These are phyloP conservation scores for Cladosporium cucumerinum DNA, from an alignment of 2,329 filamentous ascomycete species.

Conservation along the genomic window DNA sequence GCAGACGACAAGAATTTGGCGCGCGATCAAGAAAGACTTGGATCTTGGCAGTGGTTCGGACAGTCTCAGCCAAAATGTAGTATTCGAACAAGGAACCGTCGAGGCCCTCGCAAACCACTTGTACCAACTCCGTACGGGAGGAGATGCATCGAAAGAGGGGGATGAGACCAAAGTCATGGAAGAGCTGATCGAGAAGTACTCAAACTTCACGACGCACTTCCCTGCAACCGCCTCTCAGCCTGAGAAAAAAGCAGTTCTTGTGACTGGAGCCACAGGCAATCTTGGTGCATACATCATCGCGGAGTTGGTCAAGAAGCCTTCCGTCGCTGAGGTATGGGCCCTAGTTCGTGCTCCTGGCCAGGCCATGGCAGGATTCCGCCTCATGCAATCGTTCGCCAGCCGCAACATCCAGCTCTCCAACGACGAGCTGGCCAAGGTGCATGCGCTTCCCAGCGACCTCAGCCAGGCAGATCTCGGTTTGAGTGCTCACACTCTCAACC, in stretches of 20 bases:
- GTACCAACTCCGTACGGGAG: slow-evolving; percentile 41
- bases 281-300: slow-evolving; percentile 58
- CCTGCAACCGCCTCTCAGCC: slow-evolving; percentile 16
- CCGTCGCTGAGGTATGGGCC: slow-evolving; percentile 47
- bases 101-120: slow-evolving; percentile 46
- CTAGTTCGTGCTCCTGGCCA: slow-evolving; percentile 48
- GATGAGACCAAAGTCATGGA: slow-evolving; percentile 45
- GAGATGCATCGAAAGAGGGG: slow-evolving; percentile 29
- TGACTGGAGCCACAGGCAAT: slow-evolving; percentile 65
- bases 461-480: slow-evolving; percentile 43
- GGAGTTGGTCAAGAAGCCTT: slow-evolving; percentile 31
- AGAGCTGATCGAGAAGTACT: slow-evolving; percentile 46
- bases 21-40: slow-evolving; percentile 44
- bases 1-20: slow-evolving; percentile 49
- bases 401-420: slow-evolving; percentile 38
- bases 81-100: slow-evolving; percentile 57
- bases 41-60: slow-evolving; percentile 38
- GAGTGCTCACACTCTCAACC: slow-evolving; percentile 20
- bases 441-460: slow-evolving; percentile 42
- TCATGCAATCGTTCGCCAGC: slow-evolving; percentile 35
- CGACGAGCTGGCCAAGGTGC: slow-evolving; percentile 33
- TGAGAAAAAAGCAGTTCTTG: slow-evolving; percentile 33
- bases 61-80: slow-evolving; percentile 49
- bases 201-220: slow-evolving; percentile 34
- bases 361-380: slow-evolving; percentile 34